Base-by-base conservation (phyloP, 768 basidiomycete species). In the Leccinum boreale region DNA sequence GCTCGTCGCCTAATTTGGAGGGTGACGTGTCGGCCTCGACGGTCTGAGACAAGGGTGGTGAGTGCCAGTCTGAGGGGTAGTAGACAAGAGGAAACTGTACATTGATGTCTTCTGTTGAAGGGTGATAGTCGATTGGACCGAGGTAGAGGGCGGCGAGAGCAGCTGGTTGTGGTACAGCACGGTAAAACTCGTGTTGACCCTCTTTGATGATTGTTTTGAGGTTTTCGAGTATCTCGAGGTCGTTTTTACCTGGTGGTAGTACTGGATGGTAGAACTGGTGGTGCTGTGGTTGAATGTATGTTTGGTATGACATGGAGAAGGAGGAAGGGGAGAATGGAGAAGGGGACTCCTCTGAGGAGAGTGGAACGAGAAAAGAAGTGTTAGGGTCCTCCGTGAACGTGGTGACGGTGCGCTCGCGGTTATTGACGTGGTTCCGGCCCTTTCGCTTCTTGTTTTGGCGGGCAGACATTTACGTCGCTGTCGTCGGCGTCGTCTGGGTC, bases 171-270 rank as follows among this genome's bases (percentile, higher is more conserved):
- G 90, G 87, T 48, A 81, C 67, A 28, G 89, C 81, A 23, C 82
- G 81, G 69, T 83, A 92, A 63, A 84, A 77, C 55, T 87, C 83
- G 70, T 92, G 89, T 66, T 92, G 89, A 51, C 82, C 83, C 31
- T 77, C 79, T 66, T 85, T 86, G 72, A 92, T 91, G 55, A 81
- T 75, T 23, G 82, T 75, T 70, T 92, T 91, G 70, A 92, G 83
- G 56, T 84, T 84, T 73, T 90, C 84, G 58, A 92, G 79, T 31
- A 85, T 79, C 68, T 90, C 86, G 60, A 91, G 80, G 73, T 90
- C 90, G 67, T 77, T 79, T 64, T 82, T 78, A 8, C 85, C 87
- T 21, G 81, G 78, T 3, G 82, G 80, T 0, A 80, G 66, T n/a
- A 65, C 63, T 59, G 61, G 65, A 55, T 59, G 65, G 62, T 57